Evolutionary conservation across 2,329 filamentous ascomycete genomes (phyloP).

Genomic region (Apiospora koreana): DNA sequence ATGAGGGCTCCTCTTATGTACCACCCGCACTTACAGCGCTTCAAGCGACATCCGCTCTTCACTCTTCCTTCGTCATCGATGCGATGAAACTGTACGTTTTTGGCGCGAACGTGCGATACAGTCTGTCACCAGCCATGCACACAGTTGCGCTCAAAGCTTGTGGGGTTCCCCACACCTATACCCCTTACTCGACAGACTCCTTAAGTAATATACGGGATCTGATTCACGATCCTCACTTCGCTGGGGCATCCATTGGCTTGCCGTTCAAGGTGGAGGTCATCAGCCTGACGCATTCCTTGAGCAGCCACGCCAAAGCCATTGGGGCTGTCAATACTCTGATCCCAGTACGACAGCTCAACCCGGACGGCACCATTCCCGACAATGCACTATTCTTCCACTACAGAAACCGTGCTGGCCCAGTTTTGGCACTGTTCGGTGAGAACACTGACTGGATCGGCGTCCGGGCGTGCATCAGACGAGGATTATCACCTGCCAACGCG

Average conservation of each 20-base stretch:
- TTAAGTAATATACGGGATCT: slow-evolving; percentile 65
- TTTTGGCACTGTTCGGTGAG: slow-evolving; percentile 72
- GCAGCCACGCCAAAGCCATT: slow-evolving; percentile 71
- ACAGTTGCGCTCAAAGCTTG: slow-evolving; percentile 67
- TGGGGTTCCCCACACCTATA: slow-evolving; percentile 69
- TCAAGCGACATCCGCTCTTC: slow-evolving; percentile 66
- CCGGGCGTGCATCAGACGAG: slow-evolving; percentile 69
- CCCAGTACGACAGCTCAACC: slow-evolving; percentile 63
- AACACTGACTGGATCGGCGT: slow-evolving; percentile 86
- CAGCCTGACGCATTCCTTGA: slow-evolving; percentile 67
- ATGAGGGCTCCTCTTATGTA: slow-evolving; percentile 26
- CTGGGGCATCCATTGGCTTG: slow-evolving; percentile 70
- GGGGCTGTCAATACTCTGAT: slow-evolving; percentile 77
- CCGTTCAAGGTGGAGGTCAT: slow-evolving; percentile 78
- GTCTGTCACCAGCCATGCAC: slow-evolving; percentile 77
- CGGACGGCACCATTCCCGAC: slow-evolving; percentile 57
- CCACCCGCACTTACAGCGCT: slow-evolving; percentile 55
- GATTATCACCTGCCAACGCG: slow-evolving; percentile 71
- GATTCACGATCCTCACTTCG: slow-evolving; percentile 67
- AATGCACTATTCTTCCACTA: slow-evolving; percentile 54
- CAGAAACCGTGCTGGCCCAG: slow-evolving; percentile 63
- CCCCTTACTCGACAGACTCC: slow-evolving; percentile 62
- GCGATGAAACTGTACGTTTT: slow-evolving; percentile 74
- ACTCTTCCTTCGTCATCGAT: slow-evolving; percentile 66
- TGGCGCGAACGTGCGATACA: slow-evolving; percentile 72